A percentile compares a stretch with the other conserved stretches of the same genome.
phyloP scores from a whole-genome alignment of 2,329 filamentous ascomycete species.

The Fusarium keratoplasticum region DNA sequence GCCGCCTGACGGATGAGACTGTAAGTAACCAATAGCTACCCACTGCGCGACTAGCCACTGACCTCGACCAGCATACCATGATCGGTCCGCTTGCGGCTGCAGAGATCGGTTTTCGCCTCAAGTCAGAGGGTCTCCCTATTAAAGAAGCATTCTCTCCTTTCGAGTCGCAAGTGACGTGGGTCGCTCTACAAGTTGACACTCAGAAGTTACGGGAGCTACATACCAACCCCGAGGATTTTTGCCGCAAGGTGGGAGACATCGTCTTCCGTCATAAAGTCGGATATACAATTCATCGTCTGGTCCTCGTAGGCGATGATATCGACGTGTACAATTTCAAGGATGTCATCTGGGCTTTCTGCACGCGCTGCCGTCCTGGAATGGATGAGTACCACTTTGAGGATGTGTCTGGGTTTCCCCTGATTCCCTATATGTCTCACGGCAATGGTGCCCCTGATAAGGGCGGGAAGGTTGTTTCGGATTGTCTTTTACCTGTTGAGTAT shows the following conservation, averaged over 20 bases:
- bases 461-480: slow-evolving; percentile 61
- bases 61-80: slow-evolving; percentile 19
- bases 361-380: slow-evolving; percentile 56
- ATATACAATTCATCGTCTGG: slow-evolving; percentile 57
- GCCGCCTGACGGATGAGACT: slow-evolving; percentile 26
- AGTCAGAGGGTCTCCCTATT: slow-evolving; percentile 53
- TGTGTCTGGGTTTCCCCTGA: slow-evolving; percentile 55
- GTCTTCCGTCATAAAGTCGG: slow-evolving; percentile 55
- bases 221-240: slow-evolving; percentile 55
- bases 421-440: slow-evolving; percentile 61
- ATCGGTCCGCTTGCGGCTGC: slow-evolving; percentile 33
- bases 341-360: slow-evolving; percentile 62
- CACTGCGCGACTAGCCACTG: background rate
- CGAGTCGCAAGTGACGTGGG: slow-evolving; percentile 61
- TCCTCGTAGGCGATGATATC: slow-evolving; percentile 62
- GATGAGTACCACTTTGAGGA: slow-evolving; percentile 61
- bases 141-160: slow-evolving; percentile 58
- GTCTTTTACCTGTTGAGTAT: slow-evolving; percentile 57
- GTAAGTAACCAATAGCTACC: slow-evolving; percentile 1
- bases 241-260: slow-evolving; percentile 55
- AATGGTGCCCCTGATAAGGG: slow-evolving; percentile 46
- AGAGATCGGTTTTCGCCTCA: slow-evolving; percentile 21
- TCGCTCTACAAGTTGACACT: slow-evolving; percentile 66
- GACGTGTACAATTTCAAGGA: slow-evolving; percentile 59
- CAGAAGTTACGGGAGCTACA: slow-evolving; percentile 67